Base-by-base conservation (phyloP, 257 asterid genomes). In the Nicotiana otophora region DNA sequence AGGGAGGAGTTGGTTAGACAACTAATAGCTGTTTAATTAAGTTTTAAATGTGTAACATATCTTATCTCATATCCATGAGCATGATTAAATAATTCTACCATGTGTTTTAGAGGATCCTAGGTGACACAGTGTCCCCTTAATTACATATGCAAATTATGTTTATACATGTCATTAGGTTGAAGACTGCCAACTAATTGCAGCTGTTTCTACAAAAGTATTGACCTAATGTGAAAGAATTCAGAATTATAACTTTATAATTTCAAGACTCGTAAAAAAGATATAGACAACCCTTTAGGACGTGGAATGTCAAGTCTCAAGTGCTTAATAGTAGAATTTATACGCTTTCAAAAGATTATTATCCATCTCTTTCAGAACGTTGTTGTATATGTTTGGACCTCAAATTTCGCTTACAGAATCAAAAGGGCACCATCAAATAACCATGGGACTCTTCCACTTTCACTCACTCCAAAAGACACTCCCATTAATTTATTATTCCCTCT, bases 21-120 rank as follows among this genome's bases (percentile, higher is more conserved):
- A 46, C 5, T 69, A 5, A n/a, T 9, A 39, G 12, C 7, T 23
- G 48, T 6, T 46, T 23, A 72, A 11, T 70, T 42, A 14, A 46
- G 33, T 42, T 42, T 42, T 12, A 20, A 69, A 69, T n/a, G 20
- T 36, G 1, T 23, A 11, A 11, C 62, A 57, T 74, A 74, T 74
- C 80, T 48, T 74, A 46, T 46, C 48, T 72, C 61, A 7, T 48
- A 74, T 74, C 79, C 62, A 6, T 48, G 53, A 23, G 62, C 4
- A 26, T 74, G 42, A 74, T 74, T 74, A 74, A 74, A 48, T 74
- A 74, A 23, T 15, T 74, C 10, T 51, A 48, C 80, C 80, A 74
- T 74, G 62, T 74, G 23, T 46, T 72, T 46, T 46, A 72, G 34
- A 20, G 60, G 79, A 72, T 46, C 36, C 57, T 23, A 1, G 7